Evolutionary conservation across 768 basidiomycete genomes (phyloP).

Genomic region (Leccinum subgranulosum): DNA sequence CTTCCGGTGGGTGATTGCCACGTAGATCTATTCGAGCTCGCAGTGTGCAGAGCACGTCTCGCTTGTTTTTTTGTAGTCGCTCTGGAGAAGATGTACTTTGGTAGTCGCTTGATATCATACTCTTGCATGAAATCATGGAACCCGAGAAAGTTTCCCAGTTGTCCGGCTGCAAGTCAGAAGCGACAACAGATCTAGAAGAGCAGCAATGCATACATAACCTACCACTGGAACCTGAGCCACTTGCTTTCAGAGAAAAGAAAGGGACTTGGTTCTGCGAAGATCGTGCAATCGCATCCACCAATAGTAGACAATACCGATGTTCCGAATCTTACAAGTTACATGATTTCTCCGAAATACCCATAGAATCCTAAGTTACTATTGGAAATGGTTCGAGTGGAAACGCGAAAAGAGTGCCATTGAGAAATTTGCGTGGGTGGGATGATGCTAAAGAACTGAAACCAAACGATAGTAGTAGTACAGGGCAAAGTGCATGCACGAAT

Average conservation of each 20-base stretch:
- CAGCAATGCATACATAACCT: too few relatives aligned
- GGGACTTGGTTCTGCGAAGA: too few relatives aligned
- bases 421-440: background rate
- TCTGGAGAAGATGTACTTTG: background rate
- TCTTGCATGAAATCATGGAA: too few relatives aligned
- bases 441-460: background rate
- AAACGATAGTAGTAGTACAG: background rate
- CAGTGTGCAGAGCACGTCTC: background rate
- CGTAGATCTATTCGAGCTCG: background rate
- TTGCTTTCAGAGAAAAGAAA: too few relatives aligned
- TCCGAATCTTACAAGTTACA: constrained; percentile 1
- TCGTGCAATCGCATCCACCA: background rate
- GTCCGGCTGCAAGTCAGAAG: too few relatives aligned
- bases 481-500: background rate
- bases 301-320: background rate
- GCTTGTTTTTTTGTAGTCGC: background rate
- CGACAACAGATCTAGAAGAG: too few relatives aligned
- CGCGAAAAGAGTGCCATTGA: background rate
- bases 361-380: background rate
- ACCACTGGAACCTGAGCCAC: too few relatives aligned
- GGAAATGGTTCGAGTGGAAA: background rate
- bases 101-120: too few relatives aligned
- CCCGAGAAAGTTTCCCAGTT: too few relatives aligned
- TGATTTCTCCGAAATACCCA: background rate
- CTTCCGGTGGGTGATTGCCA: background rate